A percentile compares a stretch with the other conserved stretches of the same genome.
Evolutionary conservation across 2,329 filamentous ascomycete species (phyloP).

Genomic region (Aspergillus pseudoterreus): DNA sequence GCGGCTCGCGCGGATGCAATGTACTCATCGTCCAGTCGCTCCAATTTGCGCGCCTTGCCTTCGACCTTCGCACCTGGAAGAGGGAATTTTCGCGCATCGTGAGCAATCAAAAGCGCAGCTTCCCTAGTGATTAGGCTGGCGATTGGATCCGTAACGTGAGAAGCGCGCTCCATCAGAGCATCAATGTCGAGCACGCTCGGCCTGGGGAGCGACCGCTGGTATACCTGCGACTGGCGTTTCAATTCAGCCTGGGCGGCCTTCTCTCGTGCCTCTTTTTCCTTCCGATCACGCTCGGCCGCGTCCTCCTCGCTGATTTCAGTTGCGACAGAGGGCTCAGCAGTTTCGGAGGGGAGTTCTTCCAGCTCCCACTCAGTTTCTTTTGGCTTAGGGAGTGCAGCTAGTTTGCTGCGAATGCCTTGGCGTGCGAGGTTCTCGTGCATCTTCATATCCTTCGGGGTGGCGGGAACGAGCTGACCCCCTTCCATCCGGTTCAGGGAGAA

Average conservation of each 20-base stretch:
- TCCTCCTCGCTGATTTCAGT: conserved; percentile 61
- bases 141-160: conserved; percentile 59
- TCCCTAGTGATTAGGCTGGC: conserved; percentile 70
- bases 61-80: conserved; percentile 64
- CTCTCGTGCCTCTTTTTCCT: conserved; percentile 60
- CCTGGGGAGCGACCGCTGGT: conserved; percentile 78
- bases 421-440: conserved; percentile 66
- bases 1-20: conserved; percentile 73
- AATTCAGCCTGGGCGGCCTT: conserved; percentile 68
- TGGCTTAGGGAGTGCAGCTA: conserved; percentile 84
- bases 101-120: conserved; percentile 72
- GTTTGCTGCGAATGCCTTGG: conserved; percentile 57
- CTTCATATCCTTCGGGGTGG: conserved; percentile 73
- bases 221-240: conserved; percentile 81
- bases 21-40: conserved; percentile 65
- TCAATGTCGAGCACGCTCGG: conserved; percentile 70
- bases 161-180: conserved; percentile 62
- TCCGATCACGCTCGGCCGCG: conserved; percentile 70
- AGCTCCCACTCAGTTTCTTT: conserved; percentile 94
- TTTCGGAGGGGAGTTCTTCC: conserved; percentile 76
- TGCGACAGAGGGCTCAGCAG: conserved; percentile 54
- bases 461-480: conserved; percentile 63
- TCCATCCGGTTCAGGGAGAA: conserved; percentile 75
- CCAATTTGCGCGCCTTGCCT: conserved; percentile 58
- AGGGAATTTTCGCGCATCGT: conserved; percentile 74